Conservation (phyloP, 1,284 basidiomycete species). For the Ustilago curta region DNA sequence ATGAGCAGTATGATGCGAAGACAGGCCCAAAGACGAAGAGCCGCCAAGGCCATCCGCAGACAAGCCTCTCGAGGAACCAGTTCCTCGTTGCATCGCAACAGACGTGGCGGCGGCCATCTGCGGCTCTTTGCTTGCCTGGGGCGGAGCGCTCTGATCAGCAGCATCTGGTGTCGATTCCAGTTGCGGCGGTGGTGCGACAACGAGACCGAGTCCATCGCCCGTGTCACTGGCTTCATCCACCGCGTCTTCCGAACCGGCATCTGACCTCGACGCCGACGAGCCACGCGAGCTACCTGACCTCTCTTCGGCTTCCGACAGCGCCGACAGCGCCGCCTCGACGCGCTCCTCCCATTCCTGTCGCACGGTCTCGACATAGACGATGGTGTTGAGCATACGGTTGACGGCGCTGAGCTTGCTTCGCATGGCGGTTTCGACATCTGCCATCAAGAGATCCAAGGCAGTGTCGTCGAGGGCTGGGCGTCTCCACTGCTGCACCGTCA, state of each 20-base stretch:
- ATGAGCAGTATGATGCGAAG: constrained; percentile 11
- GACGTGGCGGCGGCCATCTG: not conserved
- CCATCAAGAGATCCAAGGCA: constrained; percentile 82
- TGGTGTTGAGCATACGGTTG: constrained; percentile 96
- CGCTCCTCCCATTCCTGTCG: constrained; percentile 96
- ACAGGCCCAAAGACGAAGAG: constrained; percentile 15
- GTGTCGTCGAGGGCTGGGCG: constrained; percentile 74
- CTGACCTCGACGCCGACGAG: constrained; percentile 30
- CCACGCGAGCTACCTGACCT: constrained; percentile 31
- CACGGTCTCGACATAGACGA: constrained; percentile 95
- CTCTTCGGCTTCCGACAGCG: constrained; percentile 64
- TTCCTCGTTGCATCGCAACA: constrained; percentile 25
- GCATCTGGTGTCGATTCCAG: not conserved
- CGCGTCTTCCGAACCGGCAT: constrained; percentile 65
- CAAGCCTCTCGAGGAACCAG: constrained; percentile 17
- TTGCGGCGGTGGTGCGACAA: constrained; percentile 63
- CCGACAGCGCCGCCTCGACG: constrained; percentile 77
- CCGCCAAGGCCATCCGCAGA: constrained; percentile 16
- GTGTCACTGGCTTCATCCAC: constrained; percentile 72
- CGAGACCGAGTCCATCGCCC: constrained; percentile 16
- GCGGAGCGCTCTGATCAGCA: not conserved
- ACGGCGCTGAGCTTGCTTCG: constrained; percentile 93
- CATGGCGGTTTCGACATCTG: constrained; percentile 88
- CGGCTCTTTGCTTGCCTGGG: not conserved
- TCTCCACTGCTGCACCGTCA: constrained; percentile 58